Base-by-base conservation (phyloP, 2,329 filamentous ascomycete genomes). In the Tolypocladium amazonense region DNA sequence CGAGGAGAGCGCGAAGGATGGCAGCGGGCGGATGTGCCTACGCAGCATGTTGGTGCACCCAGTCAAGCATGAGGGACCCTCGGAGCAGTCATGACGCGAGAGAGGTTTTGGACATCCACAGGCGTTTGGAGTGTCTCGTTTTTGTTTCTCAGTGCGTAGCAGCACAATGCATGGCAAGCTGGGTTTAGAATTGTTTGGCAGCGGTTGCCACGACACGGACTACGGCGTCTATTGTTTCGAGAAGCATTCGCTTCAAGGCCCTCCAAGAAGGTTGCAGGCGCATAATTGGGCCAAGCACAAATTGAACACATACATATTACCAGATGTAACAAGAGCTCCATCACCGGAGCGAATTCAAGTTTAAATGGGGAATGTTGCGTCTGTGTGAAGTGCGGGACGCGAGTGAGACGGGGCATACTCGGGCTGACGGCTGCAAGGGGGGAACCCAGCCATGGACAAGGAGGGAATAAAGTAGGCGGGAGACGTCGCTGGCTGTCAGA, bases 1-100 rank as follows among this genome's bases (percentile, higher is more conserved):
- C 23, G 79, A 82, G 66, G 81, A 84, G 68, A 71, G 76, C 63
- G 66, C 70, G 41, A 65, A 72, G 7, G 68, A 68, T 20, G 75
- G 75, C 64, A 79, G 75, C 11, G 89, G 88, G 27, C 81, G 90
- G 56, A 85, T 94, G 81, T 95, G 90, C 73, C 74, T 94, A 68
- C 85, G 88, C 56, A 89, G 86, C 63, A 89, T 93, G 83, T 75
- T 94, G 65, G 73, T 94, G 65, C 90, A 95, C 78, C 90, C 90
- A 0, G 85, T 94, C 66, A 95, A 95, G 76, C 80, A 76, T 71
- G 82, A 85, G 69, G 76, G 79, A 63, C 80, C 79, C 27, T 71
- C 69, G n/a, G 79, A 82, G 62, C 66, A 68, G 64, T 64, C 63
- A 38, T 35, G 30, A 54, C 1, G 8, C 11, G 30, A 6, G 20